Percentiles rank a stretch among this genome's conserved stretches.
These are phyloP conservation scores for Lactarius psammicola DNA, from an alignment of 768 basidiomycete genomes.

Conservation along the genomic window DNA sequence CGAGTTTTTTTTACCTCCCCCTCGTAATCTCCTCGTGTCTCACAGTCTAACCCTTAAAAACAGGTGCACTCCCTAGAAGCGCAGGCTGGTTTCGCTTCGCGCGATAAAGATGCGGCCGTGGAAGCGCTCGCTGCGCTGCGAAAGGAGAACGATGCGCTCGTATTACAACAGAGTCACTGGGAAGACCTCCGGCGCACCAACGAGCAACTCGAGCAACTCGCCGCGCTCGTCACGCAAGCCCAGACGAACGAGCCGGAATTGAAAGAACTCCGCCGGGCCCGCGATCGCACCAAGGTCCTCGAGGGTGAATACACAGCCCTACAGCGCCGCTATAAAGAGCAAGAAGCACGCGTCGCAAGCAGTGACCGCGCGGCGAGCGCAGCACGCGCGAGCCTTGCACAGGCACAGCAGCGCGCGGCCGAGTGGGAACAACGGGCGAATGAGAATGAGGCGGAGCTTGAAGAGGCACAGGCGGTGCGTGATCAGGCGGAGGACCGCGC, in stretches of 20 bases:
- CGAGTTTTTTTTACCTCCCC: conserved; percentile 37
- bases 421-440: conserved; percentile 83
- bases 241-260: conserved; percentile 70
- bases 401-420: conserved; percentile 72
- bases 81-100: conserved; percentile 52
- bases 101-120: conserved; percentile 59
- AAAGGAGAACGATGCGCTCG: conserved; percentile 57
- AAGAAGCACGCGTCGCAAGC: conserved; percentile 58
- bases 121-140: conserved; percentile 54
- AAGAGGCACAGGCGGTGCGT: conserved; percentile 55
- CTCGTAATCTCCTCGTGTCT: conserved; percentile 20
- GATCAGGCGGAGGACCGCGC: conserved; percentile 67
- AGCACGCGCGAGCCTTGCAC: conserved; percentile 60
- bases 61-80: conserved; percentile 64
- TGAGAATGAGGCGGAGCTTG: conserved; percentile 64
- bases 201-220: conserved; percentile 70
- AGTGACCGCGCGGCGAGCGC: conserved; percentile 58
- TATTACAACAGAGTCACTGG: conserved; percentile 71
- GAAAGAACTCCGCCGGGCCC: conserved; percentile 61
- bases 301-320: conserved; percentile 66
- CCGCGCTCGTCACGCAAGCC: conserved; percentile 48
- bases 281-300: conserved; percentile 54
- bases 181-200: conserved; percentile 67
- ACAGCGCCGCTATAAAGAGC: conserved; percentile 72
- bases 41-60: conserved; percentile 7